Conservation (phyloP, 2,329 filamentous ascomycete species). For the Aaosphaeria pasadenensis region DNA sequence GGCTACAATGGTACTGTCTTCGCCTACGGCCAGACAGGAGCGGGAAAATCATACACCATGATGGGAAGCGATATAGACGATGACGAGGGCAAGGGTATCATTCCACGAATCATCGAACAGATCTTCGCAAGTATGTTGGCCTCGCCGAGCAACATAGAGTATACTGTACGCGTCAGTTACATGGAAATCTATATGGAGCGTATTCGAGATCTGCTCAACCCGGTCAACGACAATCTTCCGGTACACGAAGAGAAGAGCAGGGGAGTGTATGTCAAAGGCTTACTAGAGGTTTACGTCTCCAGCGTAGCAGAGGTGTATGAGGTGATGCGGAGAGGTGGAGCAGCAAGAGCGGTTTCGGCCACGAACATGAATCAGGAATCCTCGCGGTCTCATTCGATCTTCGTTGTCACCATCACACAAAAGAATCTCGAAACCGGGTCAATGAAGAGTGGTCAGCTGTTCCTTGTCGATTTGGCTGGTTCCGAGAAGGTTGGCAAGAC, state of each 20-base stretch:
- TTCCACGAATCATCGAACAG: conserved; percentile 94
- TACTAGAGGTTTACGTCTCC: conserved; percentile 92
- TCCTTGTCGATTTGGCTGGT: conserved; percentile 96
- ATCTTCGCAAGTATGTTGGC: conserved; percentile 94
- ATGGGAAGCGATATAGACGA: conserved; percentile 95
- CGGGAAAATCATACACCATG: conserved; percentile 99
- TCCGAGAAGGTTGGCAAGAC: conserved; percentile 99
- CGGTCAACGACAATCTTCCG: conserved; percentile 92
- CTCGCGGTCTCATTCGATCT: conserved; percentile 96
- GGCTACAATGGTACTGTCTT: conserved; percentile 99
- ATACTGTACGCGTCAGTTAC: conserved; percentile 97
- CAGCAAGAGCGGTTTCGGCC: conserved; percentile 84
- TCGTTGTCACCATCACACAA: conserved; percentile 93
- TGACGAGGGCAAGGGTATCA: conserved; percentile 83
- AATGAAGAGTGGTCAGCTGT: conserved; percentile 92
- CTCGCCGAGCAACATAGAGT: conserved; percentile 91
- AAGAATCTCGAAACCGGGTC: conserved; percentile 97
- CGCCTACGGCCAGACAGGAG: conserved; percentile 96
- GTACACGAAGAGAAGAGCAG: conserved; percentile 98
- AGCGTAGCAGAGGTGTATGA: conserved; percentile 95
- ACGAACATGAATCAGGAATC: conserved; percentile 99
- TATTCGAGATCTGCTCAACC: conserved; percentile 88
- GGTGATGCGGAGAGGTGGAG: conserved; percentile 90
- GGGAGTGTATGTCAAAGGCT: conserved; percentile 93
- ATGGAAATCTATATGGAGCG: conserved; percentile 99